Conservation (phyloP, 305 asterid genomes). For the Withania somnifera region DNA sequence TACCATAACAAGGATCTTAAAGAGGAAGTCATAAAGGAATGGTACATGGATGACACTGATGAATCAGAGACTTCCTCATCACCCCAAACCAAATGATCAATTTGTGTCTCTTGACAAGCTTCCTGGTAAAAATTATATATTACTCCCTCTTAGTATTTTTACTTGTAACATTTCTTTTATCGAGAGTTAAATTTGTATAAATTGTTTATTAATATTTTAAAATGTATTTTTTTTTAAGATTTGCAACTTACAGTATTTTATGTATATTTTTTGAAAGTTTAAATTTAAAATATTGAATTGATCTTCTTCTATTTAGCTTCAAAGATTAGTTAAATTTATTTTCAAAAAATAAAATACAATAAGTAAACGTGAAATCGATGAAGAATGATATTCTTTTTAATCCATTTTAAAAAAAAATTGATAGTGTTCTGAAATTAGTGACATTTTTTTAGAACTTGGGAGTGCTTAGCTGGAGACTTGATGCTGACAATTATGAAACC, state of each 20-base stretch:
- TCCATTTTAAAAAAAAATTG: not conserved
- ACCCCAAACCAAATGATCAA: slow-evolving; percentile 54
- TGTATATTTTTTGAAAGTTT: too few species aligned
- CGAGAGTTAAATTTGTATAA: too few species aligned
- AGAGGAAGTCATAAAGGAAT: slow-evolving; percentile 67
- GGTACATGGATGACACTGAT: slow-evolving; percentile 76
- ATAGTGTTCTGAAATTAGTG: not conserved
- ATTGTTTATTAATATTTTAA: too few species aligned
- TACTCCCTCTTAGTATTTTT: not conserved
- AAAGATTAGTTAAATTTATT: too few species aligned
- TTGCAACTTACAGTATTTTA: too few species aligned
- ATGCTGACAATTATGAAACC: slow-evolving; percentile 70
- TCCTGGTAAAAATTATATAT: slow-evolving; percentile 26
- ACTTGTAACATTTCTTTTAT: too few species aligned
- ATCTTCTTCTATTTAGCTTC: too few species aligned
- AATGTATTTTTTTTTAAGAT: too few species aligned
- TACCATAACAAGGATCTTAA: slow-evolving; percentile 26
- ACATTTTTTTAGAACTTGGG: slow-evolving; percentile 57
- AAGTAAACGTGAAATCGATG: too few species aligned
- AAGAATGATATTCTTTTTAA: too few species aligned
- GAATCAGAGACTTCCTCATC: slow-evolving; percentile 77
- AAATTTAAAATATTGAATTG: too few species aligned
- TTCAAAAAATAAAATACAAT: too few species aligned
- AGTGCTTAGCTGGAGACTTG: slow-evolving; percentile 76
- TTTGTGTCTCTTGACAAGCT: slow-evolving; percentile 66